Evolutionary conservation across 805 yeast species (phyloP).

Genomic region (Teunomyces aglyptinius): DNA sequence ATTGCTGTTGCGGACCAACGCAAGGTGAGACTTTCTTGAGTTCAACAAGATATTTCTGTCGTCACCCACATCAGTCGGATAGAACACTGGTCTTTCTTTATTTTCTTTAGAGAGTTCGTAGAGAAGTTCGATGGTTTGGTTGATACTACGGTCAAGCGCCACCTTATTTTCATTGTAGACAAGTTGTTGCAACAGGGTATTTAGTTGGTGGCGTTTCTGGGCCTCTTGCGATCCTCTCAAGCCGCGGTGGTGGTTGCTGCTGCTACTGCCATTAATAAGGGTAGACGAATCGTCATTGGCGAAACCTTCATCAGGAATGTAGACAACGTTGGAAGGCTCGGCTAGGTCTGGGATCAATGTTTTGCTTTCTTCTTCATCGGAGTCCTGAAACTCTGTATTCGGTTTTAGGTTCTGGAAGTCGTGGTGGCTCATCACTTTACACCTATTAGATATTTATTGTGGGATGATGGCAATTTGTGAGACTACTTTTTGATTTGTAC

Average conservation of each 20-base stretch:
- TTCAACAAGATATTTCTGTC: slow-evolving; percentile 40
- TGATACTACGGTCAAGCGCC: slow-evolving; percentile 60
- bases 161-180: slow-evolving; percentile 73
- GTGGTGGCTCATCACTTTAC: slow-evolving; percentile 1
- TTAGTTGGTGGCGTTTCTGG: slow-evolving; percentile 16
- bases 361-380: slow-evolving; percentile 11
- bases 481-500: background rate
- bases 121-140: slow-evolving; percentile 50
- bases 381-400: background rate
- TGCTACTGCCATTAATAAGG: slow-evolving; percentile 25
- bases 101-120: slow-evolving; percentile 56
- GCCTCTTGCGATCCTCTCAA: background rate
- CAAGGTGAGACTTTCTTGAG: slow-evolving; percentile 51
- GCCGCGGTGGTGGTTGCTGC: background rate
- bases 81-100: slow-evolving; percentile 56
- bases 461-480: slow-evolving; percentile 4
- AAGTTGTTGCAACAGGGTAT: slow-evolving; percentile 65
- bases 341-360: slow-evolving; percentile 8
- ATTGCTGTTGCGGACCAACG: slow-evolving; percentile 44
- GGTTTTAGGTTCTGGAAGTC: slow-evolving; percentile 5
- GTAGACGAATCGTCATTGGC: slow-evolving; percentile 31
- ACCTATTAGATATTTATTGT: background rate
- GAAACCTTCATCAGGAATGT: slow-evolving; percentile 33
- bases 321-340: slow-evolving; percentile 22
- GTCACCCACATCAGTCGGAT: slow-evolving; percentile 47